These are phyloP conservation scores for Microdochium nivale DNA, from an alignment of 2,329 filamentous ascomycete species.

Conservation along the genomic window DNA sequence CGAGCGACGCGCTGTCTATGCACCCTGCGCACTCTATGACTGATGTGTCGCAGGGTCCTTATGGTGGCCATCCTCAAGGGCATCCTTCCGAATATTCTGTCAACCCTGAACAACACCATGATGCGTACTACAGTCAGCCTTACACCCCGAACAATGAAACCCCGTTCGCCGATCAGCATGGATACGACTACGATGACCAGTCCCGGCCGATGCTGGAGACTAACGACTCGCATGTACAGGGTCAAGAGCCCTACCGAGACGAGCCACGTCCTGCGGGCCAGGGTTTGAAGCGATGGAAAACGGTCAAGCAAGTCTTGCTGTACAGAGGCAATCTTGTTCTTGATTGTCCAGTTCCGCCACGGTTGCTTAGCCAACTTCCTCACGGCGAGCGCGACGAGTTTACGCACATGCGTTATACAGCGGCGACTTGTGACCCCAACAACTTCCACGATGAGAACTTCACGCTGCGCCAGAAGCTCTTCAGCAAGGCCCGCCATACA, in stretches of 20 bases:
- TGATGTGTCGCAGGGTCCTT: slow-evolving; percentile 34
- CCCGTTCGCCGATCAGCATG: slow-evolving; percentile 50
- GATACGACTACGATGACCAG: slow-evolving; percentile 60
- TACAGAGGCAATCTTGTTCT: slow-evolving; percentile 96
- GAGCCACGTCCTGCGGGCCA: slow-evolving; percentile 25
- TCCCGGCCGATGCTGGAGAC: slow-evolving; percentile 67
- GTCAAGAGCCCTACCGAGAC: slow-evolving; percentile 35
- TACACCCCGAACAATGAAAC: slow-evolving; percentile 60
- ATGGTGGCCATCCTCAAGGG: slow-evolving; percentile 38
- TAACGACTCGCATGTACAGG: slow-evolving; percentile 32
- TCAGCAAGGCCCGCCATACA: slow-evolving; percentile 74
- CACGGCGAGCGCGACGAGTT: slow-evolving; percentile 90
- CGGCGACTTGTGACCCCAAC: slow-evolving; percentile 95
- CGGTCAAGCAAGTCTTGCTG: slow-evolving; percentile 94
- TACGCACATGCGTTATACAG: slow-evolving; percentile 94
- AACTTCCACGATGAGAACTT: slow-evolving; percentile 86
- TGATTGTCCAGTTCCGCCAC: slow-evolving; percentile 89
- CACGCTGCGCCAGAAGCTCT: slow-evolving; percentile 86
- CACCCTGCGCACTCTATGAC: slow-evolving; percentile 65
- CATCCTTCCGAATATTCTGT: slow-evolving; percentile 61
- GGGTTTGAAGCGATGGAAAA: slow-evolving; percentile 85
- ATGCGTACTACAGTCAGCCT: slow-evolving; percentile 76
- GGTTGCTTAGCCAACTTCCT: slow-evolving; percentile 76
- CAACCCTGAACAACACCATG: slow-evolving; percentile 78
- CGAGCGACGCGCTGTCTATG: slow-evolving; percentile 69